Evolutionary conservation across 1,284 basidiomycete species (phyloP), one percentile per base, ranked within the genome.

Genomic region (Volvariella surrecta): DNA sequence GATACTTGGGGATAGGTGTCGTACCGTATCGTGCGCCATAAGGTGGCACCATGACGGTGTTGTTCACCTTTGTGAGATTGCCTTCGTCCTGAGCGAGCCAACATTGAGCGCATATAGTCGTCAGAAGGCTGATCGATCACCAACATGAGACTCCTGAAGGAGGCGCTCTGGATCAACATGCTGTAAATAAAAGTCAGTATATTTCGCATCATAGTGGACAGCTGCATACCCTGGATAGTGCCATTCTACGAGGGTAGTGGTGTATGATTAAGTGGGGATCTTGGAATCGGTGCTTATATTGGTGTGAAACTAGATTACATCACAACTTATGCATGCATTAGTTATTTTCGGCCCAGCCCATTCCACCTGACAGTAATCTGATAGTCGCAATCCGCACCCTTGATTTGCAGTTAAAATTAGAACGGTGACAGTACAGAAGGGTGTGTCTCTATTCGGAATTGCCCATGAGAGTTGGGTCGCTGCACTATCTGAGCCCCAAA

Each of bases 1-100:
- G 71, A 57, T 73, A 88, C 56, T 83, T 88, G 13, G 84, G 82
- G 45, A 88, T 61, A 11, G 79, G 70, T 17, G 55, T 57, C 7
- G 78, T 79, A 8, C 73, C 74, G 55, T 87, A 87, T 35, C 82
- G 76, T 21, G 73, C 74, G 17, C 76, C 77, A 48, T 86, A 87
- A 0, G 73, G 60, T 41, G 74, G 71, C 1, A 55, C 46, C 6
- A 24, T 52, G 41, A 46, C 60, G 18, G 62, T 55, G 21, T 67
- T 55, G 6, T 63, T 43, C 0, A 54, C 57, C n/a, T 63, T 56
- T 21, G 66, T 68, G 20, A 70, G 11, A 28, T 28, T 28, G 24
- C 24, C 11, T 11, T 35, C 18, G 34, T 35, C 34, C 34, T 35
- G 34, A 28, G 24, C n/a, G n/a, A n/a, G n/a, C n/a, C n/a, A n/a